These are phyloP conservation scores for Salix caprea DNA, from an alignment of 345 rosid genomes.

Conservation along the genomic window DNA sequence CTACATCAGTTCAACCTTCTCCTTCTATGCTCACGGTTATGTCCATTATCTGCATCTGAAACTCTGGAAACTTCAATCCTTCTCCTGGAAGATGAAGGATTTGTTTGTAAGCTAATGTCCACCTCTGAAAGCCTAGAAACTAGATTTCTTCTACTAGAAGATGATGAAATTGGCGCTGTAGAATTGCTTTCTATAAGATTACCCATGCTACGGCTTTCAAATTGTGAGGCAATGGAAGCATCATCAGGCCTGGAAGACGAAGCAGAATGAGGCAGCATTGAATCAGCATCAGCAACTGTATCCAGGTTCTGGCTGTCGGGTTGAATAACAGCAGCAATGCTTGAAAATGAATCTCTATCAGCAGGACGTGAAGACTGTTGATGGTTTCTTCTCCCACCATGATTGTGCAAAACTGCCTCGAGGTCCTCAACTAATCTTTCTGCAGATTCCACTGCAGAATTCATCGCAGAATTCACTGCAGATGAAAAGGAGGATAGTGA, in stretches of 20 bases:
- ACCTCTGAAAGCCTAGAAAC: constrained; percentile 4
- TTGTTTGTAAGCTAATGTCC: background rate
- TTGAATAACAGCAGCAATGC: constrained; percentile 5
- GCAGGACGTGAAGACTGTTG: constrained; percentile 19
- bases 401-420: constrained; percentile 31
- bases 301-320: constrained; percentile 19
- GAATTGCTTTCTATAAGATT: background rate
- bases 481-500: constrained; percentile 35
- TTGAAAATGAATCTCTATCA: constrained; percentile 26
- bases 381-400: constrained; percentile 26
- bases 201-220: background rate
- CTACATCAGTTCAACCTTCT: constrained; percentile 11
- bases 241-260: constrained; percentile 18
- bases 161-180: background rate
- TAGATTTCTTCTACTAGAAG: constrained; percentile 7
- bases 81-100: constrained; percentile 10
- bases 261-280: constrained; percentile 5
- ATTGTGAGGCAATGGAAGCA: constrained; percentile 7
- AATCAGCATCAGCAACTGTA: constrained; percentile 21
- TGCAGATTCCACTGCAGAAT: constrained; percentile 34
- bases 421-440: constrained; percentile 33
- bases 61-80: constrained; percentile 5
- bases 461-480: constrained; percentile 25
- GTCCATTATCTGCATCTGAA: background rate
- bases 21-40: background rate